Conservation (phyloP, 768 basidiomycete species). For the Agaricus subrufescens region DNA sequence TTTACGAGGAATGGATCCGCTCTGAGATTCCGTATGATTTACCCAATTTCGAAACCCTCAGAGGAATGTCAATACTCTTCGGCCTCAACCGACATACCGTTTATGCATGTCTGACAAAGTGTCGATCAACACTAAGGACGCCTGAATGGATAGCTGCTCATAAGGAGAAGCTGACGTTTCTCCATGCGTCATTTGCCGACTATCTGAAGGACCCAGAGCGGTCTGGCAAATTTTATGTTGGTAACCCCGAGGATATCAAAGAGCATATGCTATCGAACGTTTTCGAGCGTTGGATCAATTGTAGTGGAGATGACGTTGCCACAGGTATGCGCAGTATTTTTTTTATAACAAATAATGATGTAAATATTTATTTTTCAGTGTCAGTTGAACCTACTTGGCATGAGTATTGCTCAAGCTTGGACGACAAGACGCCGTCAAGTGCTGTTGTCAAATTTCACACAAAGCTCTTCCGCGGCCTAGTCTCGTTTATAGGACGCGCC, state of each 20-base stretch:
- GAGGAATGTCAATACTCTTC: not conserved
- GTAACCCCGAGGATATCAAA: not conserved
- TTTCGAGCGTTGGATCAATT: not conserved
- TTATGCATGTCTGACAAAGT: not conserved
- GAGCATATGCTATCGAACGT: not conserved
- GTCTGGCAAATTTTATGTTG: slow-evolving; percentile 8
- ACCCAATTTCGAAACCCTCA: not conserved
- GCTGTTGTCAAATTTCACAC: too few relatives aligned
- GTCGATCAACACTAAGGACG: not conserved
- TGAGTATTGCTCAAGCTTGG: too few relatives aligned
- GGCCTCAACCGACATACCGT: not conserved
- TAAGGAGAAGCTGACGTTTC: not conserved
- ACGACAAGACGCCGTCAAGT: too few relatives aligned
- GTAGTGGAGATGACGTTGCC: too few relatives aligned
- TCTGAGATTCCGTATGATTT: not conserved
- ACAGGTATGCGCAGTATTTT: too few relatives aligned
- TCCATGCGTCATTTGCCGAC: slow-evolving; percentile 33
- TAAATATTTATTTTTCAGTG: too few relatives aligned
- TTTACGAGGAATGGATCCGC: not conserved
- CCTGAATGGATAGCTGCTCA: not conserved
- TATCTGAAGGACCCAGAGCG: not conserved
- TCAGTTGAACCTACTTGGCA: too few relatives aligned
- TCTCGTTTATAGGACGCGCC: too few relatives aligned
- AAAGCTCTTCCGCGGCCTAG: too few relatives aligned
- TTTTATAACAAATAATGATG: too few relatives aligned